A percentile compares a stretch with the other conserved stretches of the same genome.
phyloP scores from a whole-genome alignment of 1,284 basidiomycete species.

The Apiotrichum akiyoshidainum region DNA sequence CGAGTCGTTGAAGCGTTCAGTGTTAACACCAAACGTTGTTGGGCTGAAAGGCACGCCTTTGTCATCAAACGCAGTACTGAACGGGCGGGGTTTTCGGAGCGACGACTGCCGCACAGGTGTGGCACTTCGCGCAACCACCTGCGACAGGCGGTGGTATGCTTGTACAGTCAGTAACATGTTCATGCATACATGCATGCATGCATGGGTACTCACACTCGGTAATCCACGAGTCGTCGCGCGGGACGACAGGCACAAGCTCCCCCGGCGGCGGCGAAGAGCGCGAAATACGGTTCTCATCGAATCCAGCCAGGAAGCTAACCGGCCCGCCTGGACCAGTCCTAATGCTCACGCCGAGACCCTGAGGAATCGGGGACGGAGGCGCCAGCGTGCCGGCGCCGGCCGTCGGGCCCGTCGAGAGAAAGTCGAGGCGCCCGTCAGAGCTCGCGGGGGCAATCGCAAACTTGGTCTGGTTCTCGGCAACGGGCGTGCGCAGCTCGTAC shows the following conservation, averaged over 20 bases:
- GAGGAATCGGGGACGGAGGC: neutral
- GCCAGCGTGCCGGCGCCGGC: neutral
- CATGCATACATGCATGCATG: slow-evolving; percentile 8
- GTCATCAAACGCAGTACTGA: neutral
- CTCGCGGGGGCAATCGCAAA: no score
- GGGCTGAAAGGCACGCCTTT: slow-evolving; percentile 11
- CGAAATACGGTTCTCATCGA: neutral
- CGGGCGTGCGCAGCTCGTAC: no score
- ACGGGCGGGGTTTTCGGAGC: slow-evolving; percentile 15
- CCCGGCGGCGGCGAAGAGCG: neutral
- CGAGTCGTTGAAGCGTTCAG: neutral
- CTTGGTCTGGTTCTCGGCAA: no score
- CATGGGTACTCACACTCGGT: slow-evolving; percentile 14
- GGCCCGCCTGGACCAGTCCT: neutral
- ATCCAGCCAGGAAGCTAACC: neutral
- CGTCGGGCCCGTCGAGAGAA: neutral
- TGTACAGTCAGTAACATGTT: slow-evolving; percentile 4
- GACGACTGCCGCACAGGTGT: slow-evolving; percentile 9
- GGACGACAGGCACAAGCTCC: neutral
- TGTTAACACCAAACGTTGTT: slow-evolving; percentile 15
- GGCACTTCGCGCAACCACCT: slow-evolving; percentile 10
- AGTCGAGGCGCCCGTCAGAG: neutral
- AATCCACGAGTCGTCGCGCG: slow-evolving; percentile 22
- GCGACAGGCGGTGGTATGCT: slow-evolving; percentile 13
- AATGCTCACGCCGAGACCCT: neutral